Conservation (phyloP, 2,329 filamentous ascomycete genomes). For the Colletotrichum incanum region DNA sequence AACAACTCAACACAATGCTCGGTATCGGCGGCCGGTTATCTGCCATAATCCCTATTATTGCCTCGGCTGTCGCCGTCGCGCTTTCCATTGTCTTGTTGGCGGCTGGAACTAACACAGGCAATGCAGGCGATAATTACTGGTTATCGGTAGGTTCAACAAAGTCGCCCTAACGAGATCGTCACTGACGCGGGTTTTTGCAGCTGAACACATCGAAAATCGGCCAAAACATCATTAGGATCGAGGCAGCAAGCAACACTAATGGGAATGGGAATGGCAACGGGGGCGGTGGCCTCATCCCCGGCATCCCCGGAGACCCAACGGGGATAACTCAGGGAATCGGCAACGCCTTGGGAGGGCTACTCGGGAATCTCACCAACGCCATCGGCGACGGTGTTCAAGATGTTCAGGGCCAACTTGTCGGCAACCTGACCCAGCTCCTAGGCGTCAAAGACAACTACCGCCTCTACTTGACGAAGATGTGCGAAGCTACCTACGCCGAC, state of each 20-base stretch:
- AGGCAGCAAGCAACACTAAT: conserved; percentile 29
- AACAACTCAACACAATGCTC: conserved; percentile 16
- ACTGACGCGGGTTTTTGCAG: neutral
- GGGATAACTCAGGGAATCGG: conserved; percentile 39
- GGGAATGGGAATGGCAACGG: conserved; percentile 30
- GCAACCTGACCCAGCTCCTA: conserved; percentile 44
- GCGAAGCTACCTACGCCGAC: conserved; percentile 44
- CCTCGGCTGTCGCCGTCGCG: conserved; percentile 52
- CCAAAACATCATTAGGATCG: conserved; percentile 40
- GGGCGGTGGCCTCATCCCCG: conserved; percentile 20
- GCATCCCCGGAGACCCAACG: conserved; percentile 27
- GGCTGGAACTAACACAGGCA: conserved; percentile 31
- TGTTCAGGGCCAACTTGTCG: conserved; percentile 45
- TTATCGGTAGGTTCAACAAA: conserved; percentile 21
- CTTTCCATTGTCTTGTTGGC: conserved; percentile 48
- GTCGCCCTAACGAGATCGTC: accelerated
- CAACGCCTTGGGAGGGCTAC: conserved; percentile 37
- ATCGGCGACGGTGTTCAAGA: conserved; percentile 45
- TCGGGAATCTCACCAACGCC: conserved; percentile 43
- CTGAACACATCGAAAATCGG: conserved; percentile 45
- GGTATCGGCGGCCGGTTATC: conserved; percentile 38
- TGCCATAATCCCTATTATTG: conserved; percentile 34
- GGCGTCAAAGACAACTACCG: conserved; percentile 46
- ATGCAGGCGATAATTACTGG: conserved; percentile 36
- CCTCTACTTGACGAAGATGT: conserved; percentile 45